Conservation (phyloP, 495 filamentous ascomycete species). For the Neurospora sp. region DNA sequence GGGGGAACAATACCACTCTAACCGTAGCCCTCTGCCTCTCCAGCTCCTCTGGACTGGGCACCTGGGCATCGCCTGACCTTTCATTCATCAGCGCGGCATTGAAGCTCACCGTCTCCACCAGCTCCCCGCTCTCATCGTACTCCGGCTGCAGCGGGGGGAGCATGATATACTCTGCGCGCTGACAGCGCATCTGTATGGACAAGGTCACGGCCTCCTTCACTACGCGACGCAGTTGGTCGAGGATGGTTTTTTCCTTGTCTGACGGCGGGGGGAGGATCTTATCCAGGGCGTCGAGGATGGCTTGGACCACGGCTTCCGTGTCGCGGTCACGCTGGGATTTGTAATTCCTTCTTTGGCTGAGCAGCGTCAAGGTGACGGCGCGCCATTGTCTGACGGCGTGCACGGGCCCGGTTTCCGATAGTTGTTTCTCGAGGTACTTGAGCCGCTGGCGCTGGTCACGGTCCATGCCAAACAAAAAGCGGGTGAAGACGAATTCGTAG, state of each 20-base stretch:
- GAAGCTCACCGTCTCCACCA: conserved; percentile 65
- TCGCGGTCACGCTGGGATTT: conserved; percentile 66
- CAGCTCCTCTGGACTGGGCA: conserved; percentile 55
- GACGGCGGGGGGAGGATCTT: conserved; percentile 74
- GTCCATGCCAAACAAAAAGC: conserved; percentile 97
- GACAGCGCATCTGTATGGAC: conserved; percentile 92
- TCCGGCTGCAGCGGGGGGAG: conserved; percentile 89
- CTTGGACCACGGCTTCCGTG: conserved; percentile 79
- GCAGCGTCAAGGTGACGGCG: conserved; percentile 80
- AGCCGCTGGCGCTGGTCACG: conserved; percentile 94
- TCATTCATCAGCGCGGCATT: conserved; percentile 91
- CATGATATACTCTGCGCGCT: conserved; percentile 95
- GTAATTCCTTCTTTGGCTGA: conserved; percentile 68
- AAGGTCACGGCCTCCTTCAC: conserved; percentile 74
- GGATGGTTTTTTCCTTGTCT: conserved; percentile 60
- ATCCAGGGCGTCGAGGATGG: conserved; percentile 68
- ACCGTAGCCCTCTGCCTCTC: conserved; percentile 68
- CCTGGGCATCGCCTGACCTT: conserved; percentile 53
- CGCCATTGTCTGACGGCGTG: conserved; percentile 91
- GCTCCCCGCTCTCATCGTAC: conserved; percentile 85
- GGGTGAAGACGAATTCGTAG: conserved; percentile 94
- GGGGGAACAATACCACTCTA: conserved; percentile 82
- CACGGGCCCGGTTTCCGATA: conserved; percentile 74
- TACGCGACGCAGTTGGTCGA: conserved; percentile 72
- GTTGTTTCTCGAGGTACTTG: conserved; percentile 80